Conservation (phyloP, 2,329 filamentous ascomycete genomes). For the Endothia cerciana region DNA sequence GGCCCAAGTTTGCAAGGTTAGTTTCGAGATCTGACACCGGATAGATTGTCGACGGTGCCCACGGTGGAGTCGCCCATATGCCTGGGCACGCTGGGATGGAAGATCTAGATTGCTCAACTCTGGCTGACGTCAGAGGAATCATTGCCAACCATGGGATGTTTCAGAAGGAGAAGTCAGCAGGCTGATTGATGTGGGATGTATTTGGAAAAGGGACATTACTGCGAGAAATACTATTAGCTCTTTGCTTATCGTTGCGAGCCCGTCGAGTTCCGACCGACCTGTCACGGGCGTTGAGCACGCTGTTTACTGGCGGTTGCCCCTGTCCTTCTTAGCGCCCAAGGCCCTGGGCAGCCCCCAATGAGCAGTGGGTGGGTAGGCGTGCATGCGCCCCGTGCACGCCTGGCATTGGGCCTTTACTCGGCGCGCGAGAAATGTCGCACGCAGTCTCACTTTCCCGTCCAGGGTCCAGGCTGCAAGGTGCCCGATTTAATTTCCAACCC, state of each 20-base stretch:
- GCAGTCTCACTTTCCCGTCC: slow-evolving; percentile 13
- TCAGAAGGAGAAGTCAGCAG: not conserved
- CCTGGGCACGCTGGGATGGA: not conserved
- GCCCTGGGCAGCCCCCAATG: not conserved
- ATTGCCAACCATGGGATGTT: not conserved
- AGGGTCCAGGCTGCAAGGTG: slow-evolving; percentile 14
- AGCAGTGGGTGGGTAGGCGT: not conserved
- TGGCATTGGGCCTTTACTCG: slow-evolving; percentile 6
- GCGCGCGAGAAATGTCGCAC: slow-evolving; percentile 21
- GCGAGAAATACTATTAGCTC: not conserved
- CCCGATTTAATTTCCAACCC: slow-evolving; percentile 28
- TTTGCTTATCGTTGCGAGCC: not conserved
- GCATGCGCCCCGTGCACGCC: slow-evolving; percentile 16
- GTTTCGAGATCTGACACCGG: slow-evolving; percentile 26
- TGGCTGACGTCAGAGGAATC: not conserved
- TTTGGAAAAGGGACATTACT: not conserved
- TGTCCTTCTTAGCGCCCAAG: not conserved
- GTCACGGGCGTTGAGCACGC: not conserved
- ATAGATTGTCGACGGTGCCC: slow-evolving; percentile 13
- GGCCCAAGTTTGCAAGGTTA: slow-evolving; percentile 6
- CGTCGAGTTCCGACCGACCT: not conserved
- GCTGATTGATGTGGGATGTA: not conserved
- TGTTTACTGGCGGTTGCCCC: not conserved
- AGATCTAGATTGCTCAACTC: not conserved
- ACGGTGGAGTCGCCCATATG: not conserved